These are phyloP conservation scores for Geotrichum restrictum DNA, from an alignment of 1,139 yeast genomes.

Conservation along the genomic window DNA sequence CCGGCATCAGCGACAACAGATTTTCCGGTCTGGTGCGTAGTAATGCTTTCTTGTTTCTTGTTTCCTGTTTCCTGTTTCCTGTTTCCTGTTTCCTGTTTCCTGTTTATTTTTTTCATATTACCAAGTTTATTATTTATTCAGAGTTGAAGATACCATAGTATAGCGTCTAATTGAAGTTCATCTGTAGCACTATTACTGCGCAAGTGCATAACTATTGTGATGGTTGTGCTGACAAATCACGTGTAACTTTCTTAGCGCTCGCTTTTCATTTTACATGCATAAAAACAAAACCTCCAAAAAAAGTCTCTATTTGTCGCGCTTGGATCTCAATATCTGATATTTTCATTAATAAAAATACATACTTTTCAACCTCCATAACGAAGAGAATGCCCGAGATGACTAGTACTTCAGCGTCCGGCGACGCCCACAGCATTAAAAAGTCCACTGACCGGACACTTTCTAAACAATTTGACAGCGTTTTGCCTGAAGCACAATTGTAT, in stretches of 20 bases:
- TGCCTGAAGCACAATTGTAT: constrained; percentile 73
- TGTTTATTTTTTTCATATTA: background rate
- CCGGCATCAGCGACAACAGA: constrained; percentile 82
- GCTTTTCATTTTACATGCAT: background rate
- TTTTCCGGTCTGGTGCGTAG: constrained; percentile 73
- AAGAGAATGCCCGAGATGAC: background rate
- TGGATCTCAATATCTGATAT: background rate
- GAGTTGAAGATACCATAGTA: background rate
- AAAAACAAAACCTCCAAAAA: background rate
- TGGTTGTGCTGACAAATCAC: background rate
- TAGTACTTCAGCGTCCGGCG: background rate
- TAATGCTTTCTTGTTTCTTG: background rate
- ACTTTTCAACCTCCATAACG: background rate
- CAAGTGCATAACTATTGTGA: background rate
- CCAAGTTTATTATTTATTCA: background rate
- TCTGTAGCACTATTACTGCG: background rate
- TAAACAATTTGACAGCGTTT: constrained; percentile 51
- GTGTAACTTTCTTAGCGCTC: background rate
- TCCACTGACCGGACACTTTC: constrained; percentile 76
- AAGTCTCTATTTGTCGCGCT: too few relatives aligned
- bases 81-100: too few relatives aligned
- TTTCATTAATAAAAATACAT: background rate
- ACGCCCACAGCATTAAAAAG: constrained; percentile 31
- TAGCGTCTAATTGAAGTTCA: background rate
- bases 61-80: too few relatives aligned